A percentile compares a stretch with the other conserved stretches of the same genome.
These are phyloP conservation scores for Pelagophyceae sp. DNA, from an alignment of 352 stramenopile genomes.

Conservation along the genomic window DNA sequence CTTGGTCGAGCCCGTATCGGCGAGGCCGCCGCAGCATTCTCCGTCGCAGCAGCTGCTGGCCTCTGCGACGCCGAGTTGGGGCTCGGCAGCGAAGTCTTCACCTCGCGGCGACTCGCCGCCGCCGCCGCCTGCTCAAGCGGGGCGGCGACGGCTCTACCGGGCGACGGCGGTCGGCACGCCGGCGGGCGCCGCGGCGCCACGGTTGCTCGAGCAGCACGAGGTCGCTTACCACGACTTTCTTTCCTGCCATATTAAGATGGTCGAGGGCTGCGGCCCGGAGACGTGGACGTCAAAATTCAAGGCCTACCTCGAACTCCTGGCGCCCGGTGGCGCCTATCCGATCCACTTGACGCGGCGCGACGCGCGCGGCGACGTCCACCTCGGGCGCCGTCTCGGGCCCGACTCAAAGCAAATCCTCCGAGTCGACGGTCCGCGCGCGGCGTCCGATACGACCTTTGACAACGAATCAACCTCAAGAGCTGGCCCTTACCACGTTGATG, in stretches of 20 bases:
- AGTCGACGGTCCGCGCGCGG: slow-evolving; percentile 38
- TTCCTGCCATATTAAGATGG: slow-evolving; percentile 36
- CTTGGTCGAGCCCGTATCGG: background rate
- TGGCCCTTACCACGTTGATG: too few relatives aligned
- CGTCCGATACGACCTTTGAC: slow-evolving; percentile 36
- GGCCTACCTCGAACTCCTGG: slow-evolving; percentile 41
- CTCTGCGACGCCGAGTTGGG: too few relatives aligned
- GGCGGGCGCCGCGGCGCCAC: background rate
- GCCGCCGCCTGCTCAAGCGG: too few relatives aligned
- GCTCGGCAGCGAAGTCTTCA: too few relatives aligned
- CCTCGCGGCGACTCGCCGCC: too few relatives aligned
- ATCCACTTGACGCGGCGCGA: slow-evolving; percentile 35
- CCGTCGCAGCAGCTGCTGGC: too few relatives aligned
- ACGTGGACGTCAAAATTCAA: slow-evolving; percentile 41
- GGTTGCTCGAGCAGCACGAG: slow-evolving; percentile 31
- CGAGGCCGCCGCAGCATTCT: background rate
- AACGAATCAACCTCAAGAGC: too few relatives aligned
- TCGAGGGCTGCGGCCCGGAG: slow-evolving; percentile 21
- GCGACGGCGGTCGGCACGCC: slow-evolving; percentile 22
- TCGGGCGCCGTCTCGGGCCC: slow-evolving; percentile 33
- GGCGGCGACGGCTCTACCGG: too few relatives aligned
- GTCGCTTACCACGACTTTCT: slow-evolving; percentile 33
- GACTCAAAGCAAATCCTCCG: slow-evolving; percentile 35
- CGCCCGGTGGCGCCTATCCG: slow-evolving; percentile 23
- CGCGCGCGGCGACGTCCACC: slow-evolving; percentile 29